Evolutionary conservation across 352 stramenopile genomes (phyloP), one percentile per base, ranked within the genome.

Genomic region (Chrysophaeum taylorii): DNA sequence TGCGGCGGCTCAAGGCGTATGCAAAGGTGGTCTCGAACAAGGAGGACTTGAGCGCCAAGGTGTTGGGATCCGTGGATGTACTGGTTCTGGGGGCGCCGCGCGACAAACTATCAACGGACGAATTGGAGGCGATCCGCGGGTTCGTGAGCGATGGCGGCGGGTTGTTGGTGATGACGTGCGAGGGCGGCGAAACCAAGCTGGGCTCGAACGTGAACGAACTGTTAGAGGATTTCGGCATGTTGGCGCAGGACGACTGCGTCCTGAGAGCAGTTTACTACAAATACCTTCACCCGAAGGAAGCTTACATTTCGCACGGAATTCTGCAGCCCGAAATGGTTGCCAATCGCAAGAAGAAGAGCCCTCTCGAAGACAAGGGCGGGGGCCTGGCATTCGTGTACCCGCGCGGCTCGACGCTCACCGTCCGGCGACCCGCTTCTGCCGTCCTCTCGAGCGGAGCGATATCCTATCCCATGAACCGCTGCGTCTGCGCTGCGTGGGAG

Each of bases 271-370:
- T 95, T 31, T 97, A 96, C 76, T 89, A 97, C 82, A 97, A 97
- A 77, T 98, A 97, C 72, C 83, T 96, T 48, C 92, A 98, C 71
- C 92, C 92, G 0, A 97, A 97, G 71, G 91, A 98, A 75, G 91
- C 92, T 27, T 85, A 96, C 64, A 92, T 98, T 36, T 90, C 87
- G 0, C 95, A 93, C 67, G 92, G 92, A 60, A 84, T 98, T 42
- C 82, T 98, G 12, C 94, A 97, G 73, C 83, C 87, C 38, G 89
- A 95, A 72, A 87, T 98, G 64, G 87, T 85, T 12, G 63, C 75
- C 16, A n/a, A n/a, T n/a, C n/a, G n/a, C n/a, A n/a, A n/a, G n/a
- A n/a, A n/a, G n/a, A n/a, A n/a, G n/a, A n/a, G n/a, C n/a, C n/a
- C n/a, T n/a, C n/a, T n/a, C n/a, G n/a, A n/a, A n/a, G 53, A 41